These are phyloP conservation scores for Protea cynaroides DNA, from an alignment of 164 flowering plant genomes.

Conservation along the genomic window DNA sequence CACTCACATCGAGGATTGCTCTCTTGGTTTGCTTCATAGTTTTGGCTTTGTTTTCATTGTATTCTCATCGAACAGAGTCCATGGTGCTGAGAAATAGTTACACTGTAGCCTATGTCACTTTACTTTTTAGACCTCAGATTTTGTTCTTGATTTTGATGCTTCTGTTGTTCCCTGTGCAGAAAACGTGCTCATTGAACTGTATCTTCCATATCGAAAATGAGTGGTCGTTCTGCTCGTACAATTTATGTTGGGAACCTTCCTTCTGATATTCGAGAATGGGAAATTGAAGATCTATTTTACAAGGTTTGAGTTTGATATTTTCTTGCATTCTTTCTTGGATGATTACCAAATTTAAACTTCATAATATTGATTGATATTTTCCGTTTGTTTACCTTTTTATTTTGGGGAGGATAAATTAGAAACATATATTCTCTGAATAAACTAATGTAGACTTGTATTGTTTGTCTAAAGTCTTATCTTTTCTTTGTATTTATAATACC, in stretches of 20 bases:
- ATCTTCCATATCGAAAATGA: conserved; percentile 38
- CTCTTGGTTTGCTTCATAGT: conserved; percentile 91
- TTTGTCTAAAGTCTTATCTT: too few relatives aligned
- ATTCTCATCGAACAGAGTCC: conserved; percentile 19
- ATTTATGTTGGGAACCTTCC: conserved; percentile 97
- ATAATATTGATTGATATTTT: not conserved
- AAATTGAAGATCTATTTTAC: conserved; percentile 88
- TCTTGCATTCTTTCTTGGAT: not conserved
- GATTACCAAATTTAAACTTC: not conserved
- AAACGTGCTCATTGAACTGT: conserved; percentile 1
- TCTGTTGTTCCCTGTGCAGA: conserved; percentile 29
- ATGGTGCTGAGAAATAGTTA: conserved; percentile 13
- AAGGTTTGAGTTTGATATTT: conserved; percentile 49
- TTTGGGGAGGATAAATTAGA: too few relatives aligned
- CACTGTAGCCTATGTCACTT: conserved; percentile 1
- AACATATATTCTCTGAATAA: too few relatives aligned
- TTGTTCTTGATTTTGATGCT: not conserved
- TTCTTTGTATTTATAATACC: too few relatives aligned
- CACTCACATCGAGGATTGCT: conserved; percentile 82
- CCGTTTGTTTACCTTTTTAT: too few relatives aligned
- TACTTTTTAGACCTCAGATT: conserved; percentile 3
- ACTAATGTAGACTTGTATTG: too few relatives aligned
- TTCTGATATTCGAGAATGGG: conserved; percentile 69
- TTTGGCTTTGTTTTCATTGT: conserved; percentile 41
- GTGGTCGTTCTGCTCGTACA: conserved; percentile 80